phyloP scores from a whole-genome alignment of 1,139 yeast genomes.

The Saccharomyces hybrid region DNA sequence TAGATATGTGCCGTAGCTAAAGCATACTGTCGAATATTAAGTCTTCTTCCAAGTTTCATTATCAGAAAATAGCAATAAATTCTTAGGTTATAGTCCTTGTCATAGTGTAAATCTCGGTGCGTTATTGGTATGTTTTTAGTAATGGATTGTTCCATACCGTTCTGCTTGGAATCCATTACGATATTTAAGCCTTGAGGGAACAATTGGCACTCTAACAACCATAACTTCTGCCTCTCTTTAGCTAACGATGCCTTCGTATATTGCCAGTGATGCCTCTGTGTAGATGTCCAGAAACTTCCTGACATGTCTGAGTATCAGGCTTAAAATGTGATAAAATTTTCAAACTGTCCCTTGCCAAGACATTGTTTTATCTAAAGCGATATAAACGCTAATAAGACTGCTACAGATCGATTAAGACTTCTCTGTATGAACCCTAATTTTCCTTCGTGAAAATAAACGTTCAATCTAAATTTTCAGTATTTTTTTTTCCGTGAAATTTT shows the following conservation, averaged over 20 bases:
- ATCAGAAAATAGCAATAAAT: slow-evolving; percentile 63
- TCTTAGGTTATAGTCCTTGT: slow-evolving; percentile 47
- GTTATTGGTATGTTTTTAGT: slow-evolving; percentile 37
- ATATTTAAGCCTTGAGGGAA: slow-evolving; percentile 31
- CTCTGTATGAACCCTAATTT: slow-evolving; percentile 1
- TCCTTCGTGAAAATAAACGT: not conserved
- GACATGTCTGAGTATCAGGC: slow-evolving; percentile 35
- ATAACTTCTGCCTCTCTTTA: slow-evolving; percentile 36
- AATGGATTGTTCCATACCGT: slow-evolving; percentile 16
- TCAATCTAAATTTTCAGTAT: not conserved
- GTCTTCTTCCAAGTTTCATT: slow-evolving; percentile 67
- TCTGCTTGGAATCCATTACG: slow-evolving; percentile 24
- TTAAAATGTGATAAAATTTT: not conserved
- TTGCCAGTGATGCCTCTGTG: slow-evolving; percentile 59
- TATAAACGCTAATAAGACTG: not conserved
- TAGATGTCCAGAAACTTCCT: slow-evolving; percentile 65
- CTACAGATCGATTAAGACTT: not conserved
- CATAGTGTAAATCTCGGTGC: slow-evolving; percentile 43
- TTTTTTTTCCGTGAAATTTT: not conserved
- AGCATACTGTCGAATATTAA: slow-evolving; percentile 74
- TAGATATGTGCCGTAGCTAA: slow-evolving; percentile 86
- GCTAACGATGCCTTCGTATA: slow-evolving; percentile 43
- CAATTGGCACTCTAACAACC: slow-evolving; percentile 32
- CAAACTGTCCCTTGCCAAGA: not conserved
- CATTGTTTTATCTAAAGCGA: not conserved